Conservation (phyloP, 2,329 filamentous ascomycete species). For the Diaporthe capsici region DNA sequence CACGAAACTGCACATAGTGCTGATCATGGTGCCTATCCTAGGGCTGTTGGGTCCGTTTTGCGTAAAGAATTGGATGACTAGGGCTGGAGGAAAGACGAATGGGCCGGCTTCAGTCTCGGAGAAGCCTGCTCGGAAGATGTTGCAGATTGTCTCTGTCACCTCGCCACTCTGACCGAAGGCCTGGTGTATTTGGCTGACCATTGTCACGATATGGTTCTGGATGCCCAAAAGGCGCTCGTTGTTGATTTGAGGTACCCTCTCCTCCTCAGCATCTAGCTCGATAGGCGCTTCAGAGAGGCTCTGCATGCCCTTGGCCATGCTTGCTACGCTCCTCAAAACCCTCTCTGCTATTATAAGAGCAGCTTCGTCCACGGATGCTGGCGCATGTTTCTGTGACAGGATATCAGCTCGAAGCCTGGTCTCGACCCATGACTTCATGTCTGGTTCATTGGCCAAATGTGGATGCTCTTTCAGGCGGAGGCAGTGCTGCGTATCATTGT, state of each 20-base stretch:
- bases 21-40: conserved; percentile 77
- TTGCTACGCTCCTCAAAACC: conserved; percentile 77
- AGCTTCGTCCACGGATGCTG: conserved; percentile 55
- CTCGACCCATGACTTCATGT: conserved; percentile 42
- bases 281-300: conserved; percentile 76
- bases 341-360: conserved; percentile 65
- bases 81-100: conserved; percentile 79
- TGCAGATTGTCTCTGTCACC: conserved; percentile 79
- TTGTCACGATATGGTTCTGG: conserved; percentile 62
- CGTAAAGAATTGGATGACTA: conserved; percentile 77
- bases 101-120: conserved; percentile 81
- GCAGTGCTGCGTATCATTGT: conserved; percentile 69
- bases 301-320: conserved; percentile 81
- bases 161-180: conserved; percentile 74
- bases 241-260: conserved; percentile 40
- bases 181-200: conserved; percentile 62
- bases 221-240: conserved; percentile 50
- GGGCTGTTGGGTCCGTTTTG: conserved; percentile 70
- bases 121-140: conserved; percentile 80
- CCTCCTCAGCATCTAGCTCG: conserved; percentile 70
- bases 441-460: conserved; percentile 45
- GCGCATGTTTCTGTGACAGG: conserved; percentile 31
- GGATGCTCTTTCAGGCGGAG: conserved; percentile 53
- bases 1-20: conserved; percentile 79
- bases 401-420: conserved; percentile 37